These are phyloP conservation scores for Cyclotella baltica DNA, from an alignment of 108 stramenopile species.

Conservation along the genomic window DNA sequence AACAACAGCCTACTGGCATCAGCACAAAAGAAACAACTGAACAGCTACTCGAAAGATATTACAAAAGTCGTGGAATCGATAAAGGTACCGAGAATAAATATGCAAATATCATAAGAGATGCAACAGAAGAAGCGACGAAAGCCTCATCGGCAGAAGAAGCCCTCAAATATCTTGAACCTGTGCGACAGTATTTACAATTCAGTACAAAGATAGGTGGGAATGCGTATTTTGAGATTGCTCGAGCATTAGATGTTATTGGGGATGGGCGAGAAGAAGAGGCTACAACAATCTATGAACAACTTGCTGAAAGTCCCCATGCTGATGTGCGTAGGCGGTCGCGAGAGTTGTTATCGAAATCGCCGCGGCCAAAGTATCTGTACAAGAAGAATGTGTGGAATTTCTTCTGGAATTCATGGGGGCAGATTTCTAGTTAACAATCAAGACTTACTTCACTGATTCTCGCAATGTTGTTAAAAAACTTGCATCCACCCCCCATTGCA, in stretches of 20 bases:
- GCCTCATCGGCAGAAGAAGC: constrained; percentile 24
- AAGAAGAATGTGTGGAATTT: constrained; percentile 24
- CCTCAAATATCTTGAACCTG: constrained; percentile 9
- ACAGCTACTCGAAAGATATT: constrained; percentile 27
- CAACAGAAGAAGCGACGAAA: background rate
- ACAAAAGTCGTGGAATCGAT: constrained; percentile 22
- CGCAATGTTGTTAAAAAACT: too few relatives aligned
- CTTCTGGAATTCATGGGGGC: too few relatives aligned
- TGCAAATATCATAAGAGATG: background rate
- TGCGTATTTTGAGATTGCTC: constrained; percentile 19
- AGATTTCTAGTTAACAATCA: too few relatives aligned
- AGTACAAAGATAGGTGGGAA: constrained; percentile 21
- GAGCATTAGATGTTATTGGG: constrained; percentile 26
- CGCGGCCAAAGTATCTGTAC: constrained; percentile 14
- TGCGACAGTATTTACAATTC: constrained; percentile 24
- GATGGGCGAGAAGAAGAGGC: constrained; percentile 23
- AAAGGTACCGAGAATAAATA: constrained; percentile 7
- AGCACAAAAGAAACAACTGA: constrained; percentile 15
- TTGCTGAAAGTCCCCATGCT: constrained; percentile 17
- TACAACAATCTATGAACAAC: constrained; percentile 1
- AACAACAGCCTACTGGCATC: background rate
- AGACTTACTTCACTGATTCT: too few relatives aligned
- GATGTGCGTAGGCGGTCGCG: constrained; percentile 8
- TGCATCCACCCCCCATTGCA: too few relatives aligned
- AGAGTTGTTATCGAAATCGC: constrained; percentile 12